Evolutionary conservation across 2,329 filamentous ascomycete species (phyloP), one percentile per base, ranked within the genome.

Genomic region (Sporothrix globosa): DNA sequence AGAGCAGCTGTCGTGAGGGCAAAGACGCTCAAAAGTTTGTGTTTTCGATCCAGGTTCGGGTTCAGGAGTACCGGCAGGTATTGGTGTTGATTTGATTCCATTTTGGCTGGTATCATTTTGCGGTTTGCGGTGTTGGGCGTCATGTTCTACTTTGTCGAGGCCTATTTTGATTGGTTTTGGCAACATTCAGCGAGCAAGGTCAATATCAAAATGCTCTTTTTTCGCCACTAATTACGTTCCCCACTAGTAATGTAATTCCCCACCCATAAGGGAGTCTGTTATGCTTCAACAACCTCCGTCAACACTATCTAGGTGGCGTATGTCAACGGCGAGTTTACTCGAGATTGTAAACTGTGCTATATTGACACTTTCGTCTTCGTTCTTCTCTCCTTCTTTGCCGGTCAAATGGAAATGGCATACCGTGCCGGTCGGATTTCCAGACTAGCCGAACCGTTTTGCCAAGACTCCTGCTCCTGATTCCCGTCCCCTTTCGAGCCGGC

Each of bases 1-100:
- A 75, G 93, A 97, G 76, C 95, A 96, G 82, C 41, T 75, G 46
- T 60, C 58, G 19, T 68, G 61, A 54, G 27, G 50, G 41, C 17
- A n/a, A 27, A 21, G 5, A 44, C 2, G 21, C 21, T 53, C 21
- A 53, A 53, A 24, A 53, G 44, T 46, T 46, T 46, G 13, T 14
- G 19, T 50, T 44, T 46, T 21, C 11, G 54, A 34, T 34, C 10
- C 10, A 39, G 30, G 27, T 58, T 39, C 9, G 6, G 48, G 19
- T 50, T 19, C 17, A 17, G 34, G 30, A 30, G 34, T 34, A 34
- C 34, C 4, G 34, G 34, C 34, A 34, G 27, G 30, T 9, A 39
- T 19, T 17, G 27, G 14, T 39, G 14, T n/a, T 21, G 27, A 19
- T 58, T 58, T 39, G 17, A n/a, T 10, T 39, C 39, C 27, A 39